A percentile compares a stretch with the other conserved stretches of the same genome.
phyloP scores from a whole-genome alignment of 805 yeast species.

The Brettanomyces sp. region DNA sequence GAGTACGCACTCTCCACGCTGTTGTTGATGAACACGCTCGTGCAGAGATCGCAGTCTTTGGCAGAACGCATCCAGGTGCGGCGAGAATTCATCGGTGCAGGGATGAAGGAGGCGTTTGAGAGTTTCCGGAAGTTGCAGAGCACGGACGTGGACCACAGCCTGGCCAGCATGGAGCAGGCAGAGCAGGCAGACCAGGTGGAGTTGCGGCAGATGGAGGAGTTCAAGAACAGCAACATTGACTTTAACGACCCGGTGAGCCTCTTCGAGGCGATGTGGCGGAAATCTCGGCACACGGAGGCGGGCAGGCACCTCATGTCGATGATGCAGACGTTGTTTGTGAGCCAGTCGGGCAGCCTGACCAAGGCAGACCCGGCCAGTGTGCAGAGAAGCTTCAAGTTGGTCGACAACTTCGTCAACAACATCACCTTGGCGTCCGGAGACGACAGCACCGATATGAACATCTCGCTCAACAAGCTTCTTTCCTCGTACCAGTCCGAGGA shows the following conservation, averaged over 20 bases:
- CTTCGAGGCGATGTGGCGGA: constrained; percentile 47
- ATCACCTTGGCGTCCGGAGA: constrained; percentile 43
- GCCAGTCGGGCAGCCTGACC: constrained; percentile 28
- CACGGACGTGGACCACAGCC: constrained; percentile 34
- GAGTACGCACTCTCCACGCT: constrained; percentile 45
- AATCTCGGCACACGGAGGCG: constrained; percentile 48
- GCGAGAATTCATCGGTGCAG: constrained; percentile 34
- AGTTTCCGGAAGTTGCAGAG: constrained; percentile 31
- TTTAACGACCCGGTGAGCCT: constrained; percentile 68
- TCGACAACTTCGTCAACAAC: constrained; percentile 47
- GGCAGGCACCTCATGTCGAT: constrained; percentile 52
- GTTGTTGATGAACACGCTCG: constrained; percentile 39
- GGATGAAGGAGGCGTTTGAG: constrained; percentile 28
- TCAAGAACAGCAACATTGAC: constrained; percentile 36
- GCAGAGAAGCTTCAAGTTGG: constrained; percentile 41
- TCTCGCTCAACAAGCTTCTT: constrained; percentile 64
- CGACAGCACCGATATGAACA: constrained; percentile 59
- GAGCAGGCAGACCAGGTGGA: constrained; percentile 35
- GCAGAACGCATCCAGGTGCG: constrained; percentile 39
- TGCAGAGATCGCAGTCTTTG: constrained; percentile 28
- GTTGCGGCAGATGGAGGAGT: constrained; percentile 28
- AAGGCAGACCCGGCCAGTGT: constrained; percentile 33
- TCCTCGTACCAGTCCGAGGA: constrained; percentile 79
- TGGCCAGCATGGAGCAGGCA: constrained; percentile 28
- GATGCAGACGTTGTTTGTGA: constrained; percentile 54